These are phyloP conservation scores for Penicillium sp. DNA, from an alignment of 2,329 filamentous ascomycete species.

Conservation along the genomic window DNA sequence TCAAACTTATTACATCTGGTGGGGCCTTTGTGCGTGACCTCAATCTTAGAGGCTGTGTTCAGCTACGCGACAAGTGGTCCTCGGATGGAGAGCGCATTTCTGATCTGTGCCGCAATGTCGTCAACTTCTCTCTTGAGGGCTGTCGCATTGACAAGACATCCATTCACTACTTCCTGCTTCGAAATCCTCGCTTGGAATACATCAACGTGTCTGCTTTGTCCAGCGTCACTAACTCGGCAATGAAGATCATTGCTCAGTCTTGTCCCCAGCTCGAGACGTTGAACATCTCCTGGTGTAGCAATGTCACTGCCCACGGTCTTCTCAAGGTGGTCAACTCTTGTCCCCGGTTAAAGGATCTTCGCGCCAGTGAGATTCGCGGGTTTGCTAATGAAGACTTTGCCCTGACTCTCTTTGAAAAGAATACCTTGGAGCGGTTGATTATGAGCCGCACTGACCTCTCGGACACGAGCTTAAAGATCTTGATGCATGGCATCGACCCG, in stretches of 20 bases:
- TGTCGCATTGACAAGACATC: slow-evolving; percentile 78
- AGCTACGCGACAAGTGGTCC: slow-evolving; percentile 77
- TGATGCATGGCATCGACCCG: slow-evolving; percentile 73
- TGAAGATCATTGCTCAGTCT: slow-evolving; percentile 78
- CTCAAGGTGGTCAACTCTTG: slow-evolving; percentile 71
- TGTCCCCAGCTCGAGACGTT: slow-evolving; percentile 80
- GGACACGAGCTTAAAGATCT: slow-evolving; percentile 68
- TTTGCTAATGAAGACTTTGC: slow-evolving; percentile 74
- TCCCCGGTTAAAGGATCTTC: slow-evolving; percentile 70
- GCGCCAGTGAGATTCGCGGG: slow-evolving; percentile 76
- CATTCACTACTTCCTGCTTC: slow-evolving; percentile 74
- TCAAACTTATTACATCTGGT: slow-evolving; percentile 78
- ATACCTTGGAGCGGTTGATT: slow-evolving; percentile 77
- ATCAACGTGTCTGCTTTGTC: slow-evolving; percentile 82
- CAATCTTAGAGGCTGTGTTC: slow-evolving; percentile 86
- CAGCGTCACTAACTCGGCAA: slow-evolving; percentile 73
- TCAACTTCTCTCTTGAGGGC: slow-evolving; percentile 84
- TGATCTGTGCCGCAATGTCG: slow-evolving; percentile 81
- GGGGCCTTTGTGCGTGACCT: slow-evolving; percentile 89
- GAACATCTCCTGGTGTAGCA: slow-evolving; percentile 90
- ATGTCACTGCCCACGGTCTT: slow-evolving; percentile 75
- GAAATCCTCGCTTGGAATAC: slow-evolving; percentile 74
- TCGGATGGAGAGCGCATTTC: slow-evolving; percentile 66
- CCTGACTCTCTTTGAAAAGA: slow-evolving; percentile 71
- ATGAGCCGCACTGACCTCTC: slow-evolving; percentile 74